These are phyloP conservation scores for Acanthamoeba rhysodes DNA, from an alignment of 208 protist species.

Conservation along the genomic window DNA sequence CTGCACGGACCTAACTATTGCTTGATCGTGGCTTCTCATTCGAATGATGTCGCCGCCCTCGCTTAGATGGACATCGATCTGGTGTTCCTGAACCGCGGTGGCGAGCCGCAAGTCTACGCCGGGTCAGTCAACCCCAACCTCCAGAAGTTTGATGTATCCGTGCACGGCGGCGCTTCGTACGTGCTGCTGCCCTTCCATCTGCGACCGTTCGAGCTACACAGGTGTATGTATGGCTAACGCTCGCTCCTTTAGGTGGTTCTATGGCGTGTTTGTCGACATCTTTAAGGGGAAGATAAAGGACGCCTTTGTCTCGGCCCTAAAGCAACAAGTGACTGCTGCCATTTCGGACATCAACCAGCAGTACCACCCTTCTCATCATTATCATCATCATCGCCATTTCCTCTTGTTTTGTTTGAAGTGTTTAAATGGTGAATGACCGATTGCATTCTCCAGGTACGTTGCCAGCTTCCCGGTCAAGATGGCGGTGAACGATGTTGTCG, in stretches of 20 bases:
- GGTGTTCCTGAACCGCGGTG: slow-evolving; percentile 14
- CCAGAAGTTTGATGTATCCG: slow-evolving; percentile 50
- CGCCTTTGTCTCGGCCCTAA: not conserved
- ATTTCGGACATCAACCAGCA: slow-evolving; percentile 31
- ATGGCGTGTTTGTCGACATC: slow-evolving; percentile 64
- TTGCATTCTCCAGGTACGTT: not conserved
- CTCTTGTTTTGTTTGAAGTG: not conserved
- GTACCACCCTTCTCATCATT: not conserved
- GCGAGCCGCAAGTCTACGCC: slow-evolving; percentile 48
- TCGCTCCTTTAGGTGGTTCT: slow-evolving; percentile 4
- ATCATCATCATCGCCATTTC: not conserved
- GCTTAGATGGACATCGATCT: slow-evolving; percentile 70
- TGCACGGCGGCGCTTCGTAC: slow-evolving; percentile 72
- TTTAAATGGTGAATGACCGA: not conserved
- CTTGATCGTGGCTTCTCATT: not conserved
- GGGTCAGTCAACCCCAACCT: slow-evolving; percentile 13
- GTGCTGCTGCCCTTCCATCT: not conserved
- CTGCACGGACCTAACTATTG: not conserved
- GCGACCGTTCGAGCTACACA: not conserved
- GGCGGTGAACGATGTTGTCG: slow-evolving; percentile 47
- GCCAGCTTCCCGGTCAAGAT: slow-evolving; percentile 24
- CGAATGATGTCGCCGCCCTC: too few relatives aligned
- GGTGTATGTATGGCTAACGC: not conserved
- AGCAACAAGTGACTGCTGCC: slow-evolving; percentile 1
- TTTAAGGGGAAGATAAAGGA: slow-evolving; percentile 71